phyloP scores from a whole-genome alignment of 306 rosid genomes.

The Gastrolobium bilobum region DNA sequence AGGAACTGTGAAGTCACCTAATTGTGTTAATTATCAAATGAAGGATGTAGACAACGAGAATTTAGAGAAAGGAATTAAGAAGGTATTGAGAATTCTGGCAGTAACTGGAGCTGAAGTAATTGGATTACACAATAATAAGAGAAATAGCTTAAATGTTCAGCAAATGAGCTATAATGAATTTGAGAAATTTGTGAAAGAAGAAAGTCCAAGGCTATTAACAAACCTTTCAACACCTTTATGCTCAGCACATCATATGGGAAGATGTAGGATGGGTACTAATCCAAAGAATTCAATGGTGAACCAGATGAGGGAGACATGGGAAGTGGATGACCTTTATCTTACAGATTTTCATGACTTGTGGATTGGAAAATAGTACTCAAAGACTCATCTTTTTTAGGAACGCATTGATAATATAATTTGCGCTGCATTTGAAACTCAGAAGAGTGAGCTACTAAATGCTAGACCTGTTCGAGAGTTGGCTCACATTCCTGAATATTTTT shows the following conservation, averaged over 20 bases:
- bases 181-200: slow-evolving; percentile 78
- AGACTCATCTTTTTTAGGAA: too few relatives aligned
- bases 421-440: too few relatives aligned
- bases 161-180: slow-evolving; percentile 59
- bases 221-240: slow-evolving; percentile 66
- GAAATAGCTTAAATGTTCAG: slow-evolving; percentile 67
- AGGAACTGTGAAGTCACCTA: slow-evolving; percentile 60
- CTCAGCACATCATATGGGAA: slow-evolving; percentile 91
- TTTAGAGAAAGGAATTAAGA: slow-evolving; percentile 68
- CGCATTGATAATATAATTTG: too few relatives aligned
- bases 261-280: slow-evolving; percentile 78
- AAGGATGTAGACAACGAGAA: slow-evolving; percentile 58
- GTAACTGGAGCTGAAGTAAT: slow-evolving; percentile 92
- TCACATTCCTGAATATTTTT: too few relatives aligned
- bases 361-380: too few relatives aligned
- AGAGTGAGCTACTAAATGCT: too few relatives aligned
- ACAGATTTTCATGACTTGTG: too few relatives aligned
- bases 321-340: slow-evolving; percentile 71
- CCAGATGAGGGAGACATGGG: slow-evolving; percentile 86
- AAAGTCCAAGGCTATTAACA: slow-evolving; percentile 60
- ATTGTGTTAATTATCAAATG: slow-evolving; percentile 55
- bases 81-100: slow-evolving; percentile 74
- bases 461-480: too few relatives aligned
- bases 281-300: slow-evolving; percentile 69
- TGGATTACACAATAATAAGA: slow-evolving; percentile 73